A percentile compares a stretch with the other conserved stretches of the same genome.
Conservation (phyloP, 768 basidiomycete species). For the Agaricus sinodeliciosus region DNA sequence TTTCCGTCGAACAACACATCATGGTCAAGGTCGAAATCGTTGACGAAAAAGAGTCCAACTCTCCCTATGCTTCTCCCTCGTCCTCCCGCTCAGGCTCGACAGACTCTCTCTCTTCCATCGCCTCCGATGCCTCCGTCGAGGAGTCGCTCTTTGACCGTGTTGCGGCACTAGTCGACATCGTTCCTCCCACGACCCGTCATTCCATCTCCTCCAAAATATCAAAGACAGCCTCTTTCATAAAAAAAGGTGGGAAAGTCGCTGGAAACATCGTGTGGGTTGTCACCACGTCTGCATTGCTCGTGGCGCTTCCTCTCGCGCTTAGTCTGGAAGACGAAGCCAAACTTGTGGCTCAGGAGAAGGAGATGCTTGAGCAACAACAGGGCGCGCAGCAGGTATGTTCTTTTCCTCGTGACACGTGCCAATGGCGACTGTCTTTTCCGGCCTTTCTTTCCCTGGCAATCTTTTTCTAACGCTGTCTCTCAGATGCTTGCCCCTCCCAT, state of each 20-base stretch:
- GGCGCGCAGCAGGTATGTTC: constrained; percentile 79
- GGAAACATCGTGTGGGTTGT: constrained; percentile 94
- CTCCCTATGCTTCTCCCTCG: constrained; percentile 69
- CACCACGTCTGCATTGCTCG: constrained; percentile 88
- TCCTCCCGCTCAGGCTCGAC: constrained; percentile 69
- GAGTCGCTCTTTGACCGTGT: constrained; percentile 88
- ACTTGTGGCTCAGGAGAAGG: constrained; percentile 89
- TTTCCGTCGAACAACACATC: constrained; percentile 15
- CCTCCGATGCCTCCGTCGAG: constrained; percentile 62
- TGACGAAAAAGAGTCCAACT: constrained; percentile 70
- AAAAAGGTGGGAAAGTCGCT: constrained; percentile 60
- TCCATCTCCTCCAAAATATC: constrained; percentile 56
- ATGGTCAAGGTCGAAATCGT: constrained; percentile 96
- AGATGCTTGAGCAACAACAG: constrained; percentile 88
- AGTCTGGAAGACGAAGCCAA: constrained; percentile 95
- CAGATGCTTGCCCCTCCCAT: constrained; percentile 72
- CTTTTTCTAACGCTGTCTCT: constrained; percentile 11
- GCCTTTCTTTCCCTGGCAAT: constrained; percentile 9
- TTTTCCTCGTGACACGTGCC: constrained; percentile 5
- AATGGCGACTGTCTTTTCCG: neutral
- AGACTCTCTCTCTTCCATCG: constrained; percentile 73
- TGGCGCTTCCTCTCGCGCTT: constrained; percentile 89
- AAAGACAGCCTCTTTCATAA: constrained; percentile 57
- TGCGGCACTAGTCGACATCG: constrained; percentile 90
- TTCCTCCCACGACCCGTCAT: constrained; percentile 86